Percentiles rank a stretch among this genome's conserved stretches.
Conservation (phyloP, 2,329 filamentous ascomycete genomes). For the Penicillium brevicompactum region DNA sequence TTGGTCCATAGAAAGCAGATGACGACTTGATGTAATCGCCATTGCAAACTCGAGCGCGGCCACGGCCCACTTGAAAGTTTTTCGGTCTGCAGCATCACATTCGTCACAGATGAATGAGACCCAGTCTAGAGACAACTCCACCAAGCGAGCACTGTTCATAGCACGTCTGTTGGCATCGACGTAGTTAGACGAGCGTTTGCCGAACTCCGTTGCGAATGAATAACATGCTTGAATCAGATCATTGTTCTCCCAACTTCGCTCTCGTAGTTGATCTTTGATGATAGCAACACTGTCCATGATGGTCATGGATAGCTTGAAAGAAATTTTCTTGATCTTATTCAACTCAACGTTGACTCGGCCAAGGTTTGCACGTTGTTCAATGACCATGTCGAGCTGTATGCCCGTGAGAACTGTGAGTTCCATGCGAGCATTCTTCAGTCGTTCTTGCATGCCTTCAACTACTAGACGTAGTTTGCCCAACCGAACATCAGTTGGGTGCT, state of each 20-base stretch:
- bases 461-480: conserved; percentile 83
- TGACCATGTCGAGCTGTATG: conserved; percentile 81
- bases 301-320: conserved; percentile 93
- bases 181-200: conserved; percentile 88
- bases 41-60: conserved; percentile 94
- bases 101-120: conserved; percentile 98
- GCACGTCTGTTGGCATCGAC: conserved; percentile 94
- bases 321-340: conserved; percentile 91
- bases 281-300: conserved; percentile 99
- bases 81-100: conserved; percentile 88
- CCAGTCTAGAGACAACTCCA: conserved; percentile 92
- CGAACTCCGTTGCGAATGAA: conserved; percentile 98
- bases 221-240: conserved; percentile 98
- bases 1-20: conserved; percentile 88
- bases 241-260: conserved; percentile 77
- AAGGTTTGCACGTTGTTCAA: conserved; percentile 91
- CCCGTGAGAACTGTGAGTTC: conserved; percentile 77
- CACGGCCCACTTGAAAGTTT: conserved; percentile 97
- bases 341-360: conserved; percentile 88
- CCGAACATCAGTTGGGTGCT: conserved; percentile 82
- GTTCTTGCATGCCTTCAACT: conserved; percentile 79
- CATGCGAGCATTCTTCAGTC: conserved; percentile 75
- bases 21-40: conserved; percentile 91
- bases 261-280: conserved; percentile 75
- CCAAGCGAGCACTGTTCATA: conserved; percentile 96